Base-by-base conservation (phyloP, 768 basidiomycete genomes). In the Tephrocybe sp. region DNA sequence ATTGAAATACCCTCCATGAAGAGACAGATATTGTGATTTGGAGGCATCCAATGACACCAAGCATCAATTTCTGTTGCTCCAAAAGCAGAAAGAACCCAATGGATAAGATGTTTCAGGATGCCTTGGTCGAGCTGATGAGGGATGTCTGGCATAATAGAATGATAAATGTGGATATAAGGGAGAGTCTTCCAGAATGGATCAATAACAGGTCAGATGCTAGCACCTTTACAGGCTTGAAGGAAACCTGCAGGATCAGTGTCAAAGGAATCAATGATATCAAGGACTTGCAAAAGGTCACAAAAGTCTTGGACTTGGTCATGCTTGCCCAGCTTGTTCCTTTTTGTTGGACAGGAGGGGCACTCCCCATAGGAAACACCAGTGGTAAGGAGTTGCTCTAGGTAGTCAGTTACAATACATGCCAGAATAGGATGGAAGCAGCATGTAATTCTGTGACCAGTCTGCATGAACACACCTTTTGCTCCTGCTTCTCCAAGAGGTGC, bases 351-450 rank as follows among this genome's bases (percentile, higher is more conserved):
- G 2, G 37, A 46, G 1, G 69, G 68, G 48, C 69, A 73, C 6
- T 67, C 55, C 0, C 61, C 60, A 2, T 45, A 58, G 14, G 66
- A 65, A 12, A 55, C 51, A 24, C 57, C 47, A 0, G 69, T 67
- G 0, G 71, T 66, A 0, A 78, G 66, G 6, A 72, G 61, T 50
- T 79, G 77, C 50, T 79, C 75, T 0, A 76, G 78, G 49, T 76
- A 71, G 56, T 78, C 73, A 0, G 68, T 69, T 4, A 71, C 57
- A 53, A 68, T 72, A 0, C 61, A 58, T 0, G 77, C 74, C 2
- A 79, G 53, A 32, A 80, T 71, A 0, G 75, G 76, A 52, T 68
- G 64, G 11, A 66, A 52, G 0, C 59, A 58, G 0, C 68, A 62
- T 0, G 65, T 20, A 0, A 51, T 4, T 0, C 75, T 68, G 62